phyloP scores from a whole-genome alignment of 805 yeast species.

The Candida pseudofarinosa region DNA sequence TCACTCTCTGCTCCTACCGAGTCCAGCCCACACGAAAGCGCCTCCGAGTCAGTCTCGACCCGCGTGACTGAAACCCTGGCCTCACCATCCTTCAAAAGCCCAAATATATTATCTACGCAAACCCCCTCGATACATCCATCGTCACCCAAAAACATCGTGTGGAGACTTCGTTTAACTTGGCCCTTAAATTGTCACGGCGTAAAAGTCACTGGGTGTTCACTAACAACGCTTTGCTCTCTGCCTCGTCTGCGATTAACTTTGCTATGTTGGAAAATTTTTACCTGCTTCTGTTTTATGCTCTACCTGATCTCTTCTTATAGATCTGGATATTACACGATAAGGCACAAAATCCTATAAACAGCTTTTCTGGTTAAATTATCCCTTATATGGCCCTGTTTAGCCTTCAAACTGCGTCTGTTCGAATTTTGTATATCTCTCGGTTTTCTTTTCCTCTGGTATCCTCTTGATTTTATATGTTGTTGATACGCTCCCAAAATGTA shows the following conservation, averaged over 20 bases:
- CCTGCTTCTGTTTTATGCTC: too few species aligned
- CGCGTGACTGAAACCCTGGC: background rate
- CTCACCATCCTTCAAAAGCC: background rate
- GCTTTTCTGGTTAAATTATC: background rate
- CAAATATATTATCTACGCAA: background rate
- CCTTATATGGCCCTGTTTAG: background rate
- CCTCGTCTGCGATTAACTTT: too few species aligned
- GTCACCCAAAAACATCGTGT: background rate
- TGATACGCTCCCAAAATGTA: too few species aligned
- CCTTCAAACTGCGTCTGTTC: too few species aligned
- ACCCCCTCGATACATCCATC: background rate
- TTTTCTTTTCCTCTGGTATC: too few species aligned
- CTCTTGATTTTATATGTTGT: too few species aligned
- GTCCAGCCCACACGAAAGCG: background rate
- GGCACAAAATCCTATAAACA: background rate
- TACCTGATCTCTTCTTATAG: background rate
- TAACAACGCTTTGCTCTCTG: too few species aligned
- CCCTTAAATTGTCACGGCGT: too few species aligned
- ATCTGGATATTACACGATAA: background rate
- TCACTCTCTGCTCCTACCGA: background rate
- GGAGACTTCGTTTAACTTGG: background rate
- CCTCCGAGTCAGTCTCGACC: conserved; percentile 1
- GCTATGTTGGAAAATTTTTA: too few species aligned
- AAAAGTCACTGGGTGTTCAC: too few species aligned
- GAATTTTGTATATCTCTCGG: too few species aligned